Percentiles rank a stretch among this genome's conserved stretches.
These are phyloP conservation scores for Mycena olivaceomarginata DNA, from an alignment of 768 basidiomycete species.

Conservation along the genomic window DNA sequence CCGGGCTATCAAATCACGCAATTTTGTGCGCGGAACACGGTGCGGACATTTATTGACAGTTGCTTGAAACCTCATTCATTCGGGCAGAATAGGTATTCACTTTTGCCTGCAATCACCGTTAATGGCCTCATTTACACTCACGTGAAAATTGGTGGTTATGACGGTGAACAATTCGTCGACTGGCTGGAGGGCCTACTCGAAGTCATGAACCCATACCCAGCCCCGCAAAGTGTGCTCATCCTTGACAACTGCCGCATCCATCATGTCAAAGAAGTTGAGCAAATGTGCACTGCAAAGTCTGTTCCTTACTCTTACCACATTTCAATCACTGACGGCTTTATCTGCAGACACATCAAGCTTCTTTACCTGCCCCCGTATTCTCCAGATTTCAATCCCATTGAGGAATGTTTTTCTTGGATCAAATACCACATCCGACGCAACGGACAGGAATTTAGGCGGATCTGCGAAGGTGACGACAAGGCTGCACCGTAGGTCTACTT, in stretches of 20 bases:
- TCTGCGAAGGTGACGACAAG: slow-evolving; percentile 2
- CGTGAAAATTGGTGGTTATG: slow-evolving; percentile 46
- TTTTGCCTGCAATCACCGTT: slow-evolving; percentile 46
- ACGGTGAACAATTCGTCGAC: no score
- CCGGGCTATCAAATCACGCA: background rate
- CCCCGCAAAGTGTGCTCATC: slow-evolving; percentile 47
- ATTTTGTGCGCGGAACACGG: background rate
- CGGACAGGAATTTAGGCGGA: slow-evolving; percentile 12
- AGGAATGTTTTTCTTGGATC: no score
- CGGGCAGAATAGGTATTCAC: slow-evolving; percentile 33
- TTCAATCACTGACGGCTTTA: background rate
- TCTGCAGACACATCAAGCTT: background rate
- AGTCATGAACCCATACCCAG: slow-evolving; percentile 52
- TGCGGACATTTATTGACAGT: background rate
- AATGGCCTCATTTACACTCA: slow-evolving; percentile 48
- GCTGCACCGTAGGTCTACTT: background rate
- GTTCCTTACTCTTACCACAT: background rate
- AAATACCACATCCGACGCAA: slow-evolving; percentile 4
- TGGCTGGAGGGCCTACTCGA: slow-evolving; percentile 38
- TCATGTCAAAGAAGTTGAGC: slow-evolving; percentile 45
- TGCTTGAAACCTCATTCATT: background rate
- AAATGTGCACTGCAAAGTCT: slow-evolving; percentile 15
- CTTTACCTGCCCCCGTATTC: background rate
- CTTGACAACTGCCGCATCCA: slow-evolving; percentile 57
- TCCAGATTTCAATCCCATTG: slow-evolving; percentile 39